Conservation (phyloP, 1,284 basidiomycete species). For the Kwoniella shivajii region DNA sequence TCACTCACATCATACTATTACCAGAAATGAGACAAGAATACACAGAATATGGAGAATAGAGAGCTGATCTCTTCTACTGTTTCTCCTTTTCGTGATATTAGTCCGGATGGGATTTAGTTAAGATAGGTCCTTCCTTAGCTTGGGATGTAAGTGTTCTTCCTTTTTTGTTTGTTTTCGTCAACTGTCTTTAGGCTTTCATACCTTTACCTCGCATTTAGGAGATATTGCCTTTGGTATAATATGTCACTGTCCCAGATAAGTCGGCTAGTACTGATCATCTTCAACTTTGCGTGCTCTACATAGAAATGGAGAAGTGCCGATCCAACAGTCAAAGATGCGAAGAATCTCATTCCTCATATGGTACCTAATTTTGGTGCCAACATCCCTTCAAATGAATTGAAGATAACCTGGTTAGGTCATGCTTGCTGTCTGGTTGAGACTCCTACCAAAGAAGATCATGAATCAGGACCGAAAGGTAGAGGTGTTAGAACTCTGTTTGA, state of each 20-base stretch:
- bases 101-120: too few species aligned
- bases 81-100: too few species aligned
- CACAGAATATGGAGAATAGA: background rate
- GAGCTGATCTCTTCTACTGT: too few species aligned
- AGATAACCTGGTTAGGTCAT: conserved; percentile 72
- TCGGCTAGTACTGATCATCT: background rate
- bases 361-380: conserved; percentile 34
- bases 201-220: too few species aligned
- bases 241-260: background rate
- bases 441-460: conserved; percentile 43
- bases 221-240: too few species aligned
- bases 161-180: too few species aligned
- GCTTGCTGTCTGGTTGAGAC: conserved; percentile 72
- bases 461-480: conserved; percentile 45
- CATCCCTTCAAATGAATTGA: conserved; percentile 52
- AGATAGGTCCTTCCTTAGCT: too few species aligned
- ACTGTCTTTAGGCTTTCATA: too few species aligned
- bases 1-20: background rate
- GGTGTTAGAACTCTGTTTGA: conserved; percentile 71
- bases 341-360: conserved; percentile 29
- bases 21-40: background rate
- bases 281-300: too few species aligned
- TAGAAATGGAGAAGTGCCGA: conserved; percentile 12
- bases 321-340: conserved; percentile 19
- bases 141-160: too few species aligned